These are phyloP conservation scores for Collybiopsis luxurians DNA, from an alignment of 768 basidiomycete species.

Conservation along the genomic window DNA sequence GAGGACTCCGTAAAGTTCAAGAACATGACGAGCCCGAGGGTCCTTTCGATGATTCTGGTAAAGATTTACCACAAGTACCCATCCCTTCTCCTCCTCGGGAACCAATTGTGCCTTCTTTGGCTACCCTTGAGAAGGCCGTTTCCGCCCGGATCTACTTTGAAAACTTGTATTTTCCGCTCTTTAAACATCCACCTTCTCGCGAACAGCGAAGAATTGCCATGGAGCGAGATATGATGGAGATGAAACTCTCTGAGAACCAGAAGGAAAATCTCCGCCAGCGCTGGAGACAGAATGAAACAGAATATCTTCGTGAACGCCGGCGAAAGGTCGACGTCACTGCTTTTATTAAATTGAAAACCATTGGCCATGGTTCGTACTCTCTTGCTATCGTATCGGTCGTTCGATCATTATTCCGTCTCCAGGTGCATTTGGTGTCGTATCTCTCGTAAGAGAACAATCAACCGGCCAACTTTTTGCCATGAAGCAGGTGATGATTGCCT, in stretches of 20 bases:
- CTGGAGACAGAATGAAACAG: conserved; percentile 87
- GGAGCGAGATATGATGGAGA: conserved; percentile 80
- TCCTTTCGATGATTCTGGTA: conserved; percentile 24
- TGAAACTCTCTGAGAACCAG: conserved; percentile 67
- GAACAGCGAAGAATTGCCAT: conserved; percentile 84
- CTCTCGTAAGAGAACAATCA: conserved; percentile 80
- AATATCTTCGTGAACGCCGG: conserved; percentile 82
- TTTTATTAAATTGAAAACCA: conserved; percentile 88
- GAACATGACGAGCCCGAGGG: conserved; percentile 51
- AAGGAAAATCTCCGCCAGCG: conserved; percentile 69
- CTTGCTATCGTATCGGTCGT: conserved; percentile 15
- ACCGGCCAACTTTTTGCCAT: conserved; percentile 87
- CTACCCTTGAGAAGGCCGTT: conserved; percentile 91
- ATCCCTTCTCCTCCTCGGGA: conserved; percentile 43
- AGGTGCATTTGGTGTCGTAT: conserved; percentile 97
- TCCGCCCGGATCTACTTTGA: conserved; percentile 93
- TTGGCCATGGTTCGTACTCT: conserved; percentile 74
- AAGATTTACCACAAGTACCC: conserved; percentile 21
- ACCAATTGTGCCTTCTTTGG: conserved; percentile 79
- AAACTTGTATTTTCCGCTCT: conserved; percentile 82
- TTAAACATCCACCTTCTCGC: conserved; percentile 81
- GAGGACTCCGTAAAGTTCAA: conserved; percentile 62
- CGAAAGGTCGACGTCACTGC: conserved; percentile 80
- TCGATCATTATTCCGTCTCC: conserved; percentile 17
- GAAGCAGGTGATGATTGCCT: conserved; percentile 94